A percentile compares a stretch with the other conserved stretches of the same genome.
phyloP scores from a whole-genome alignment of 164 flowering plant species.

The Stephania yunnanensis region DNA sequence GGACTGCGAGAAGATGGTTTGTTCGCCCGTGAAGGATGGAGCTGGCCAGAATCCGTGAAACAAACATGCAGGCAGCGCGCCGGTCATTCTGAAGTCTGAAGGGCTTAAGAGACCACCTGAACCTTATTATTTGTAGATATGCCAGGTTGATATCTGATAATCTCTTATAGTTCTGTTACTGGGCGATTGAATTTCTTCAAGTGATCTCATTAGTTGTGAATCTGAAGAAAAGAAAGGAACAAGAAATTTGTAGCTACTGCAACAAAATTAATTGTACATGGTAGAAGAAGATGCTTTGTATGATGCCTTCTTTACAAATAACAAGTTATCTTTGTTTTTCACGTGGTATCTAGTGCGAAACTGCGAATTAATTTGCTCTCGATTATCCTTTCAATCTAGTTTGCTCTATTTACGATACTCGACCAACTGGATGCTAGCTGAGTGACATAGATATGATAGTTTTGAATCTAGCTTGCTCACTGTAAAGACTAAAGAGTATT shows the following conservation, averaged over 20 bases:
- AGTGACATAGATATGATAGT: too few relatives aligned
- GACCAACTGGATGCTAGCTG: too few relatives aligned
- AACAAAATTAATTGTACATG: not conserved
- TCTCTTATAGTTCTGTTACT: not conserved
- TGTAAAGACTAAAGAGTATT: too few relatives aligned
- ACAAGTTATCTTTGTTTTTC: too few relatives aligned
- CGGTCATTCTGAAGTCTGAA: not conserved
- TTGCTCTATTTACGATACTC: too few relatives aligned
- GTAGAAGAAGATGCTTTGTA: not conserved
- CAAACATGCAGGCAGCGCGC: not conserved
- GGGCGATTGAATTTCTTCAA: not conserved
- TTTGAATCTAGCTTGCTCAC: too few relatives aligned
- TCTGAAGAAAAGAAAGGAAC: not conserved
- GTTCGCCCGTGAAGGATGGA: conserved; percentile 3
- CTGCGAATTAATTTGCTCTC: too few relatives aligned
- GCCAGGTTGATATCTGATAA: not conserved
- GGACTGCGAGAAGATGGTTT: not conserved
- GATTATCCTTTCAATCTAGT: too few relatives aligned
- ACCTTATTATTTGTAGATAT: not conserved
- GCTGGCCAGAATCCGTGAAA: not conserved
- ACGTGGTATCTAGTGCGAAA: too few relatives aligned
- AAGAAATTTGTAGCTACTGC: not conserved
- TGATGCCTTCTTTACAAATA: too few relatives aligned
- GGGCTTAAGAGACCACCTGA: not conserved
- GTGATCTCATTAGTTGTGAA: not conserved